Evolutionary conservation across 129 eudicot species (phyloP).

Genomic region (Chrysanthemum lavandulifolium): DNA sequence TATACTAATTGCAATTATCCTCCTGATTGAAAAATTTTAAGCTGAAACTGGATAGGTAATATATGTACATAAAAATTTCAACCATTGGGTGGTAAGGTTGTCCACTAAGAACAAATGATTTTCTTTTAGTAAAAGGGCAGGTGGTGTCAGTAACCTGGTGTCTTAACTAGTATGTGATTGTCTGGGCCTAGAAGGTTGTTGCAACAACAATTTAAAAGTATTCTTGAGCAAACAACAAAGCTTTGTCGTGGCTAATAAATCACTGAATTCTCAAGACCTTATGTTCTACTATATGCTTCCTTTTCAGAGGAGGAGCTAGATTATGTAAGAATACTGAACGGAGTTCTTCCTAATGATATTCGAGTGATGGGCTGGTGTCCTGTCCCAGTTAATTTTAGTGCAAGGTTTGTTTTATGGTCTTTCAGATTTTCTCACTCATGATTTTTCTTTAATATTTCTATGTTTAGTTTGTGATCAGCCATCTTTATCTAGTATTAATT

Average conservation of each 20-base stretch:
- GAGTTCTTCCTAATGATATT: slow-evolving; percentile 83
- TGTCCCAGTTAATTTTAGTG: slow-evolving; percentile 77
- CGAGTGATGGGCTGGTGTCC: slow-evolving; percentile 91
- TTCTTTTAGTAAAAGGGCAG: too few species aligned
- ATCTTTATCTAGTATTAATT: neutral
- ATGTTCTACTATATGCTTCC: neutral
- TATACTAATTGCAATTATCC: slow-evolving; percentile 6
- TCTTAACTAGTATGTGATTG: neutral
- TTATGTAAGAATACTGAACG: slow-evolving; percentile 74
- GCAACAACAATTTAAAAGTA: slow-evolving; percentile 11
- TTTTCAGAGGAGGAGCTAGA: slow-evolving; percentile 68
- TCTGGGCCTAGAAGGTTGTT: neutral
- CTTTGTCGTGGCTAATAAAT: slow-evolving; percentile 7
- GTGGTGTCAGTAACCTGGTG: too few species aligned
- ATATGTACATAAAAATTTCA: too few species aligned
- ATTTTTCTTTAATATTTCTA: slow-evolving; percentile 8
- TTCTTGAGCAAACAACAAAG: slow-evolving; percentile 18
- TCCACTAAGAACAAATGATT: too few species aligned
- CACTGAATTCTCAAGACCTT: slow-evolving; percentile 12
- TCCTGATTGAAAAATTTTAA: neutral
- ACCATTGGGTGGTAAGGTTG: too few species aligned
- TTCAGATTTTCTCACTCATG: slow-evolving; percentile 10
- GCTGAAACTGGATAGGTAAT: neutral
- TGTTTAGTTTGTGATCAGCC: neutral
- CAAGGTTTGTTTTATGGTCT: slow-evolving; percentile 58